phyloP scores from a whole-genome alignment of 2,329 filamentous ascomycete genomes.

The Aspergillus jensenii region DNA sequence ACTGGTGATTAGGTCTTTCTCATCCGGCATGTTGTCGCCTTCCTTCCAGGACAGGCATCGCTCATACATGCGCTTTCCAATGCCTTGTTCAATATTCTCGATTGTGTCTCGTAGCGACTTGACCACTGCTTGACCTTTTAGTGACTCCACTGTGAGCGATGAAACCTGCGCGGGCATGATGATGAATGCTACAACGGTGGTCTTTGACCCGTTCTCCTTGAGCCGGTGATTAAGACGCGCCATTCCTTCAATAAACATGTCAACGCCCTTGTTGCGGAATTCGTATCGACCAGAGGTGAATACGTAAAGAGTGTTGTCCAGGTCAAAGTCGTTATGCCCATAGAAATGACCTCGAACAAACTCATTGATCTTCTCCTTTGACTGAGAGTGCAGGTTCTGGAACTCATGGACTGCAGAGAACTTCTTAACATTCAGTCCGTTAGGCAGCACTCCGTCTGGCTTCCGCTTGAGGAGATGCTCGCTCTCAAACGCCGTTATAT shows the following conservation, averaged over 20 bases:
- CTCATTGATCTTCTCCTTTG: constrained; percentile 97
- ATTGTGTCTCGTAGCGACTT: constrained; percentile 94
- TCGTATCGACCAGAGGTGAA: constrained; percentile 98
- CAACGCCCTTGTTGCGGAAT: constrained; percentile 96
- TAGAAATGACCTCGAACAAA: constrained; percentile 99
- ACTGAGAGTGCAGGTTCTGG: constrained; percentile 94
- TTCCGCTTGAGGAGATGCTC: constrained; percentile 97
- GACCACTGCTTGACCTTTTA: constrained; percentile 96
- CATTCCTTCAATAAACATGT: constrained; percentile 98
- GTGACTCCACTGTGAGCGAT: constrained; percentile 88
- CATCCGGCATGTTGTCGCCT: constrained; percentile 87
- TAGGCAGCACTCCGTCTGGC: constrained; percentile 92
- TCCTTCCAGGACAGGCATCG: constrained; percentile 94
- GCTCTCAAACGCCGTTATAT: constrained; percentile 97
- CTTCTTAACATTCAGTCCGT: constrained; percentile 97
- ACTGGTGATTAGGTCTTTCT: constrained; percentile 90
- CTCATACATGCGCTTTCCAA: constrained; percentile 92
- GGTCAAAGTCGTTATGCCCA: constrained; percentile 94
- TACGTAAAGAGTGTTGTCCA: constrained; percentile 95
- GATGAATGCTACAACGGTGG: constrained; percentile 94
- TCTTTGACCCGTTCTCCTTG: constrained; percentile 81
- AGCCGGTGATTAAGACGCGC: constrained; percentile 92
- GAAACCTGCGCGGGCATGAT: constrained; percentile 98
- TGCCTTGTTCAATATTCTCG: constrained; percentile 86
- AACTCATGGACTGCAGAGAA: constrained; percentile 99